Conservation (phyloP, 1,284 basidiomycete genomes). For the Entoloma clypeatum region DNA sequence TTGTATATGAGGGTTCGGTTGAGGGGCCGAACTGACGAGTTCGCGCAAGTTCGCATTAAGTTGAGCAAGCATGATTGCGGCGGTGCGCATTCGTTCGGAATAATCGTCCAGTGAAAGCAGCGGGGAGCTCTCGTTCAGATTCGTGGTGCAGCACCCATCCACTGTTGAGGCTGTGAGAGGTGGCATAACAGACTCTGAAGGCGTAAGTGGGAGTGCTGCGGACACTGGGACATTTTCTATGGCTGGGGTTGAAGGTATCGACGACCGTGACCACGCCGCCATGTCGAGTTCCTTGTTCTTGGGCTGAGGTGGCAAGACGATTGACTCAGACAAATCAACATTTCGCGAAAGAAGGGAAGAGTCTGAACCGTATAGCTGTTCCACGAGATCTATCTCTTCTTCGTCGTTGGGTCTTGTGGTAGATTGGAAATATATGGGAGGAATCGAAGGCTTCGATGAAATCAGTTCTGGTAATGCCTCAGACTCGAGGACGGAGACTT, state of each 20-base stretch:
- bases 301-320: conserved; percentile 74
- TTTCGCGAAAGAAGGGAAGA: conserved; percentile 66
- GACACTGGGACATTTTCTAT: conserved; percentile 23
- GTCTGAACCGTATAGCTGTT: conserved; percentile 84
- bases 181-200: conserved; percentile 11
- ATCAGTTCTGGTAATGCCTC: conserved; percentile 19
- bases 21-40: conserved; percentile 33
- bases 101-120: conserved; percentile 85
- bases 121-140: conserved; percentile 19
- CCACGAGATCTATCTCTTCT: conserved; percentile 92
- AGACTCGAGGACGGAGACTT: conserved; percentile 19
- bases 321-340: conserved; percentile 75
- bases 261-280: conserved; percentile 73
- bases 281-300: conserved; percentile 89
- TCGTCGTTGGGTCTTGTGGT: conserved; percentile 42
- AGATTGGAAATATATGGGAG: conserved; percentile 24
- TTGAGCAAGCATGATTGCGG: conserved; percentile 97
- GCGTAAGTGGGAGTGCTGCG: conserved; percentile 11
- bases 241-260: conserved; percentile 44
- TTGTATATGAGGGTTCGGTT: conserved; percentile 21
- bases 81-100: conserved; percentile 96
- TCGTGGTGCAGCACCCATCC: conserved; percentile 11
- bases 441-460: conserved; percentile 16
- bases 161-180: conserved; percentile 6
- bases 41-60: conserved; percentile 81